A percentile compares a stretch with the other conserved stretches of the same genome.
Conservation (phyloP, 2,329 filamentous ascomycete genomes). For the Sporothrix mexicana region DNA sequence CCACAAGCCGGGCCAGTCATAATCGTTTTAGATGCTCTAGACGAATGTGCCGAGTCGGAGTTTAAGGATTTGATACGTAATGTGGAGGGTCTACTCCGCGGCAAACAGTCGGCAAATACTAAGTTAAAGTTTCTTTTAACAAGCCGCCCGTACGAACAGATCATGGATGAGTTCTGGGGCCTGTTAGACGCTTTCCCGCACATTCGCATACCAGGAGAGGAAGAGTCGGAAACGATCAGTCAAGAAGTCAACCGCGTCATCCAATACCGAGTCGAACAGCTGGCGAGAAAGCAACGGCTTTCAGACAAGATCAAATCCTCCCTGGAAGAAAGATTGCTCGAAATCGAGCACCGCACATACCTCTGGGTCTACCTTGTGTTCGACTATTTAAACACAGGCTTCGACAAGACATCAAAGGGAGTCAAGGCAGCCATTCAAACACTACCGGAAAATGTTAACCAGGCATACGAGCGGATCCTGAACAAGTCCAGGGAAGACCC, state of each 20-base stretch:
- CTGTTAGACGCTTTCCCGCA: conserved; percentile 25
- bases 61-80: conserved; percentile 3
- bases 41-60: conserved; percentile 40
- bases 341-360: conserved; percentile 45
- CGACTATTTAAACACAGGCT: conserved; percentile 25
- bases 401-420: conserved; percentile 34
- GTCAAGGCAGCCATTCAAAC: conserved; percentile 35
- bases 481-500: conserved; percentile 34
- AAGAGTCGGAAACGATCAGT: conserved; percentile 32
- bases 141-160: conserved; percentile 31
- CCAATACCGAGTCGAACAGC: conserved; percentile 27
- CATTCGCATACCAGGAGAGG: conserved; percentile 33
- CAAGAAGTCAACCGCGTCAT: conserved; percentile 33
- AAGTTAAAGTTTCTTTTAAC: conserved; percentile 32
- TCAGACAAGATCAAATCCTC: conserved; percentile 29
- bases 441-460: conserved; percentile 39
- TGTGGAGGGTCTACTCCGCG: neutral
- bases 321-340: conserved; percentile 38
- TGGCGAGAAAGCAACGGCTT: conserved; percentile 22
- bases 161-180: conserved; percentile 24
- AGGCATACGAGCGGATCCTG: conserved; percentile 38
- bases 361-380: conserved; percentile 40
- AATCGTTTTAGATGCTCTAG: conserved; percentile 50
- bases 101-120: neutral
- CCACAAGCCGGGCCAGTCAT: conserved; percentile 42